phyloP scores from a whole-genome alignment of 1,284 basidiomycete species.

The Taiwanofungus camphoratus region DNA sequence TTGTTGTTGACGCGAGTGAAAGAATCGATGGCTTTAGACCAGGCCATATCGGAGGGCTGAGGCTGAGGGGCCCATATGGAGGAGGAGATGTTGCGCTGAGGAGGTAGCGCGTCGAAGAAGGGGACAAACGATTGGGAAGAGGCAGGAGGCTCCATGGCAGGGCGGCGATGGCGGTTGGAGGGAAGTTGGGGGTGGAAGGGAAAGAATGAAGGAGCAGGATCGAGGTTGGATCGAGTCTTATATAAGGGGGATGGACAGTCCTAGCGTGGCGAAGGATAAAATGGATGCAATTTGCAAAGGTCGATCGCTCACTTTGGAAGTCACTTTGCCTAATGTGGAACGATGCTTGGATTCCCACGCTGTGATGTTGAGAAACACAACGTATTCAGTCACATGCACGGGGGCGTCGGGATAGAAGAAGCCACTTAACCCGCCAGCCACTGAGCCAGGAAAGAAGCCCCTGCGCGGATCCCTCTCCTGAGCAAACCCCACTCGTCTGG shows the following conservation, averaged over 20 bases:
- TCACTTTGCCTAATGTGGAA: slow-evolving; percentile 14
- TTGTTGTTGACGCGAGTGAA: slow-evolving; percentile 47
- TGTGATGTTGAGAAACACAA: slow-evolving; percentile 11
- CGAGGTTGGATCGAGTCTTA: slow-evolving; percentile 16
- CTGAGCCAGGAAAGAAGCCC: slow-evolving; percentile 5
- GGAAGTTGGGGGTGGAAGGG: slow-evolving; percentile 16
- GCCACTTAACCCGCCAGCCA: no score
- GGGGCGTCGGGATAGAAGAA: no score
- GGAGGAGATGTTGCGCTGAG: slow-evolving; percentile 24
- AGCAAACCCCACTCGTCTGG: neutral
- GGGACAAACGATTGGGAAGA: slow-evolving; percentile 23
- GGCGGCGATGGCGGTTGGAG: slow-evolving; percentile 7
- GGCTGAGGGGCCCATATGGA: slow-evolving; percentile 79
- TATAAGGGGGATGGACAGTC: slow-evolving; percentile 16
- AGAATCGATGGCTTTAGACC: slow-evolving; percentile 58
- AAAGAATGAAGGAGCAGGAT: slow-evolving; percentile 11
- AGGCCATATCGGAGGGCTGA: slow-evolving; percentile 55
- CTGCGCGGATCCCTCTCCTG: slow-evolving; percentile 11
- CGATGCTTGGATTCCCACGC: slow-evolving; percentile 16
- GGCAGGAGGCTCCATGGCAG: slow-evolving; percentile 22
- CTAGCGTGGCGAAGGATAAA: slow-evolving; percentile 8
- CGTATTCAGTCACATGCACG: no score
- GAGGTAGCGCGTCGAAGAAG: slow-evolving; percentile 24
- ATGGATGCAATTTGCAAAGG: slow-evolving; percentile 9
- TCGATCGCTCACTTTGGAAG: slow-evolving; percentile 14